Evolutionary conservation across 169 alveolate species (phyloP), one percentile per base, ranked within the genome.

Genomic region (Babesia ovis): DNA sequence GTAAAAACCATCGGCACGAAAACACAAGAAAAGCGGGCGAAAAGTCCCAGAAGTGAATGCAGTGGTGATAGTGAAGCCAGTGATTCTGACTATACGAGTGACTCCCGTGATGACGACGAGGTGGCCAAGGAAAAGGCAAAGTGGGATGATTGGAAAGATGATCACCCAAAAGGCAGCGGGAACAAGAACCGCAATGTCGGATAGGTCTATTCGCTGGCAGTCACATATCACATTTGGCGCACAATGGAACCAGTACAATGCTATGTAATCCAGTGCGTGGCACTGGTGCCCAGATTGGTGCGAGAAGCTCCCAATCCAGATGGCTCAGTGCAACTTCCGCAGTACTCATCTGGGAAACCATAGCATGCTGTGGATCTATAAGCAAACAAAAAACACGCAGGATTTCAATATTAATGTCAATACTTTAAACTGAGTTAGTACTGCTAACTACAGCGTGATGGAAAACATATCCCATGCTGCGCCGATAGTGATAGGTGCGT

Each of bases 131-230:
- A 79, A 34, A 46, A 42, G 32, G 72, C 76, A 23, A 37, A 71
- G 45, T 79, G 87, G 87, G 83, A 71, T 37, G 83, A 79, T 48
- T 79, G 87, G 87, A 79, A 79, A 23, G 87, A 79, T 45, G 87
- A 79, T 48, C 87, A 79, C 61, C 87, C 87, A 23, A 31, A 58
- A 18, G 87, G 87, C 3, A 34, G 51, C 51, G 87, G 87, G 0
- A 79, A 79, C 56, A 79, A 79, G 56, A 64, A 70, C 64, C 68
- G 69, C 60, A 79, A 79, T 71, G 70, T 79, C 14, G 83, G 87
- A 25, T 79, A 54, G n/a, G n/a, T n/a, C n/a, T n/a, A n/a, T n/a
- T n/a, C n/a, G n/a, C n/a, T n/a, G n/a, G n/a, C n/a, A n/a, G n/a
- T n/a, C n/a, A n/a, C n/a, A n/a, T n/a, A n/a, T n/a, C n/a, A n/a